phyloP scores from a whole-genome alignment of 192 early-diverging fungal genomes.

The Oehlia diaphana region DNA sequence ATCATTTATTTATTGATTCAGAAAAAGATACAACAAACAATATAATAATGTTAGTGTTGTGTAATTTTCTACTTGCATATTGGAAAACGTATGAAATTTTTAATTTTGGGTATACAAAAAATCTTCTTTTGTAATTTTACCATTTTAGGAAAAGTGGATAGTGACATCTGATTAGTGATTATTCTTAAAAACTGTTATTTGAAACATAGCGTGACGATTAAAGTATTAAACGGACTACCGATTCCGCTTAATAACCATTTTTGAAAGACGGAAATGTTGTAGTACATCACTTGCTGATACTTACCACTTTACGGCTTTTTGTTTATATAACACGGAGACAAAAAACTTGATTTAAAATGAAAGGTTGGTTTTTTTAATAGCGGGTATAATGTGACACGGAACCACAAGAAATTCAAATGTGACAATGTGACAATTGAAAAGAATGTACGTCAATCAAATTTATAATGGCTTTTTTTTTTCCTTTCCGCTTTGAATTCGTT shows the following conservation, averaged over 20 bases:
- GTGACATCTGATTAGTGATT: neutral
- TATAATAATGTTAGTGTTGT: no score
- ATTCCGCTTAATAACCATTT: neutral
- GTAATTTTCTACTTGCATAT: no score
- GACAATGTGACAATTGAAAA: neutral
- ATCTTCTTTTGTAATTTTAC: neutral
- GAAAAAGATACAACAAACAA: no score
- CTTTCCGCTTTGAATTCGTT: no score
- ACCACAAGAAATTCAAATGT: neutral
- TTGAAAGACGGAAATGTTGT: neutral
- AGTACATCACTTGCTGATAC: no score
- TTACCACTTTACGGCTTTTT: no score
- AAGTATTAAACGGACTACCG: neutral
- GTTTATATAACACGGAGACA: no score
- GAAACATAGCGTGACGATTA: neutral
- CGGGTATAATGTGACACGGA: neutral
- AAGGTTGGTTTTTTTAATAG: no score
- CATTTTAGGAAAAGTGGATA: neutral
- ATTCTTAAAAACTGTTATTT: neutral
- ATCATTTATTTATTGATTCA: neutral
- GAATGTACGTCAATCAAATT: neutral
- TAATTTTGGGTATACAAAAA: no score
- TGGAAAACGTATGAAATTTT: no score
- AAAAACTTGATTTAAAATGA: no score
- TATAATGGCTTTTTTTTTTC: no score